Conservation (phyloP, 257 asterid species). For the Striga asiatica region DNA sequence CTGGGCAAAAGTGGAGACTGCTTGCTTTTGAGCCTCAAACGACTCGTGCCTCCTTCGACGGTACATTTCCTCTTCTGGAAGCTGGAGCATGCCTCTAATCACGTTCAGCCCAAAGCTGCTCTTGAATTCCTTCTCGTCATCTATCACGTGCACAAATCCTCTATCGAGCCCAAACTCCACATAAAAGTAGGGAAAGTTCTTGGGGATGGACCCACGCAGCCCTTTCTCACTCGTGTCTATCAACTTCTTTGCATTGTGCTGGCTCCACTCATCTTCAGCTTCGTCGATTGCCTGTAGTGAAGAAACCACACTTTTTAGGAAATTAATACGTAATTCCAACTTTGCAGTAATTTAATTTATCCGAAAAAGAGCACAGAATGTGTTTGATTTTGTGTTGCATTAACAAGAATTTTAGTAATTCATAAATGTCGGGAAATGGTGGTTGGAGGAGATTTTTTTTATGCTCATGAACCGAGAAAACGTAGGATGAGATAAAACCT, state of each 20-base stretch:
- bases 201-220: slow-evolving; percentile 74
- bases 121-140: slow-evolving; percentile 58
- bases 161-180: slow-evolving; percentile 75
- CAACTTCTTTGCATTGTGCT: slow-evolving; percentile 90
- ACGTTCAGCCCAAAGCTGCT: slow-evolving; percentile 80
- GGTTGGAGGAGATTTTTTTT: too few relatives aligned
- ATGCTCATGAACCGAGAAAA: too few relatives aligned
- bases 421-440: too few relatives aligned
- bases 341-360: too few relatives aligned
- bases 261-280: slow-evolving; percentile 98
- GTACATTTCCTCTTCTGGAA: slow-evolving; percentile 92
- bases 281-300: slow-evolving; percentile 78
- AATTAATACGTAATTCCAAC: too few relatives aligned
- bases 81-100: slow-evolving; percentile 61
- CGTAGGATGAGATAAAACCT: too few relatives aligned
- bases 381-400: too few relatives aligned
- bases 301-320: neutral
- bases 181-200: slow-evolving; percentile 88
- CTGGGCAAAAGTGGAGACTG: slow-evolving; percentile 47
- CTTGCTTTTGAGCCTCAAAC: slow-evolving; percentile 51
- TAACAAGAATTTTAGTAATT: too few relatives aligned
- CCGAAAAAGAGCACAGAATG: too few relatives aligned
- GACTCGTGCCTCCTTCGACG: slow-evolving; percentile 62
- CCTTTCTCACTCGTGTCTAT: slow-evolving; percentile 89
- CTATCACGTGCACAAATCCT: slow-evolving; percentile 95